These are phyloP conservation scores for Candida palmyrensis DNA, from an alignment of 805 yeast genomes.

Conservation along the genomic window DNA sequence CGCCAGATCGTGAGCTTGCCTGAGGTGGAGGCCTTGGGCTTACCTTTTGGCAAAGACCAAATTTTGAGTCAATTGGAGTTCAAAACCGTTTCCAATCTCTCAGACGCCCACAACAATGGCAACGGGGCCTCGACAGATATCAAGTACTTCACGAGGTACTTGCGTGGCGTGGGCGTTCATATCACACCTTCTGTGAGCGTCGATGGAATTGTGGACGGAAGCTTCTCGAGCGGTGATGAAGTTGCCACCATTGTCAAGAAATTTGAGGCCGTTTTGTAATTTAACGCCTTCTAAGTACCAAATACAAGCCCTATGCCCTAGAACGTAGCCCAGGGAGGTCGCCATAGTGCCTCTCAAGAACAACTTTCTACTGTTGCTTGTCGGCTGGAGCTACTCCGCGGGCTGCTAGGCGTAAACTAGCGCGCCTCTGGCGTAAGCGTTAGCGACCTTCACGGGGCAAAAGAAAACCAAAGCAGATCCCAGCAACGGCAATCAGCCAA, in stretches of 20 bases:
- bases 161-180: constrained; percentile 75
- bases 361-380: no score
- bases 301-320: no score
- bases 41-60: constrained; percentile 25
- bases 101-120: constrained; percentile 47
- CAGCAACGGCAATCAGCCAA: no score
- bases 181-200: constrained; percentile 78
- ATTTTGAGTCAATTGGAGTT: constrained; percentile 35
- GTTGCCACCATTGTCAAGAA: constrained; percentile 39
- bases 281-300: no score
- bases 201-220: constrained; percentile 57
- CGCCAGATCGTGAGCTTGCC: constrained; percentile 48
- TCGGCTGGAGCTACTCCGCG: no score
- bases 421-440: no score
- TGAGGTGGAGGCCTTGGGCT: constrained; percentile 17
- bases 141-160: constrained; percentile 68
- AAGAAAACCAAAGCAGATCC: no score
- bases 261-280: constrained; percentile 20
- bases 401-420: no score
- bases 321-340: no score
- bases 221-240: constrained; percentile 60
- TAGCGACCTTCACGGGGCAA: constrained; percentile 1
- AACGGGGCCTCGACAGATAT: constrained; percentile 55
- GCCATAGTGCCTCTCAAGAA: no score
- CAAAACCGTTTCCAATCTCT: constrained; percentile 17